Percentiles rank a stretch among this genome's conserved stretches.
These are phyloP conservation scores for Suhomyces kilbournensis DNA, from an alignment of 805 yeast genomes.

Conservation along the genomic window DNA sequence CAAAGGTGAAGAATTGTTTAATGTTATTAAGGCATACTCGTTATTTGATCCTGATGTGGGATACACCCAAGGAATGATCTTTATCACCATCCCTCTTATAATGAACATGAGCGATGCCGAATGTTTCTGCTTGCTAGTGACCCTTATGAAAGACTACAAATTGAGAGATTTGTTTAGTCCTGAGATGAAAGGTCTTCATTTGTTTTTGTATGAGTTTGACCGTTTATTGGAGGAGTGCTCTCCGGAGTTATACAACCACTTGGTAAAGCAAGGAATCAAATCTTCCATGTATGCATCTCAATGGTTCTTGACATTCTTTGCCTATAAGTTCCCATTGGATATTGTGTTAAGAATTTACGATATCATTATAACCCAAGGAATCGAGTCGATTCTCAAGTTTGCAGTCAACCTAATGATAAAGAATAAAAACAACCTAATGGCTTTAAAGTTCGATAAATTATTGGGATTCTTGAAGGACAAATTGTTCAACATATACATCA, in stretches of 20 bases:
- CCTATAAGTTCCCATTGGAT: conserved; percentile 88
- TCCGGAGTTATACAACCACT: conserved; percentile 72
- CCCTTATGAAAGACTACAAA: conserved; percentile 82
- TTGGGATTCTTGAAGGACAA: conserved; percentile 75
- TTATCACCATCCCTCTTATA: conserved; percentile 79
- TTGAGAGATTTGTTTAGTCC: conserved; percentile 75
- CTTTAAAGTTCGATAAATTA: conserved; percentile 71
- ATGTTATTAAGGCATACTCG: conserved; percentile 80
- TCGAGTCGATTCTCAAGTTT: conserved; percentile 80
- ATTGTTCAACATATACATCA: conserved; percentile 68
- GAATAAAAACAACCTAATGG: conserved; percentile 57
- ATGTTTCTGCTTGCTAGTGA: conserved; percentile 76
- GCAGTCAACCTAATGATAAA: conserved; percentile 76
- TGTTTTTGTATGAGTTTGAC: conserved; percentile 85
- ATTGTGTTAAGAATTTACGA: conserved; percentile 87
- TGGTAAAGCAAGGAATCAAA: conserved; percentile 79
- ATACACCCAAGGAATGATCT: conserved; percentile 98
- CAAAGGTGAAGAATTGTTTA: conserved; percentile 61
- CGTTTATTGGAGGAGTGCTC: conserved; percentile 72
- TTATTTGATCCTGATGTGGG: conserved; percentile 91
- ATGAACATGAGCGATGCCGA: conserved; percentile 81
- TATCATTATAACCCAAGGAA: conserved; percentile 85
- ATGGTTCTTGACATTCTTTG: conserved; percentile 94
- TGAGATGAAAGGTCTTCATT: conserved; percentile 90
- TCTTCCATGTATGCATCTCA: conserved; percentile 97